Evolutionary conservation across 2,329 filamentous ascomycete genomes (phyloP), one percentile per base, ranked within the genome.

Genomic region (Aspergillus brunneoviolaceus): DNA sequence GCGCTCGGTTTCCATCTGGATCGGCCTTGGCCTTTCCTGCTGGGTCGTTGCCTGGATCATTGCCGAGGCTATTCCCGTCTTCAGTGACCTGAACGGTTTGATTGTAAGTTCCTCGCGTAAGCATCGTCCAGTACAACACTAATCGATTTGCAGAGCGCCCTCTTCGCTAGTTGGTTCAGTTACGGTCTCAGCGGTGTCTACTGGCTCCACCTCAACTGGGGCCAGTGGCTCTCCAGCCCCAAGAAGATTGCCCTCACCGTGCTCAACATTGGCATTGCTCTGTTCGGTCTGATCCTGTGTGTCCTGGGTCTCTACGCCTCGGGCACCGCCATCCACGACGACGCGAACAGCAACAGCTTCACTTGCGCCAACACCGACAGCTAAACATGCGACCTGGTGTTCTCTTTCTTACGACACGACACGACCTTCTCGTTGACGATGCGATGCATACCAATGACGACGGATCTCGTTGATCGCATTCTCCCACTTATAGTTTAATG

Each of bases 131-230:
- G 51, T n/a, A 6, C 35, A 4, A 7, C 31, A 5, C 51, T 54
- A 47, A 54, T 4, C 2, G 27, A 12, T 29, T 2, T 45, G 23
- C 48, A 70, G 64, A 79, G 76, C 45, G 80, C 86, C 0, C 72
- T 88, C 3, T 88, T 89, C 60, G 84, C 82, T 23, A 85, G 81
- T 55, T 89, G 87, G 87, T 90, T 89, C 71, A 86, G 83, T 42
- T 82, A 56, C 29, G 62, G 62, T 5, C 50, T 64, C 25, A 53
- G 67, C 51, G 73, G 70, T 4, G 63, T 76, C 49, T 75, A 75
- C 61, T 76, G 74, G 74, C 63, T 75, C 49, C 66, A 72, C 60
- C 65, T 76, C 63, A 74, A 75, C 60, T 58, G 59, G n/a, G 72
- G 73, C 7, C 64, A 67, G 47, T 74, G 70, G 57, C 70, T 71